Evolutionary conservation across 768 basidiomycete species (phyloP).

Genomic region (Cyclocybe cylindracea): DNA sequence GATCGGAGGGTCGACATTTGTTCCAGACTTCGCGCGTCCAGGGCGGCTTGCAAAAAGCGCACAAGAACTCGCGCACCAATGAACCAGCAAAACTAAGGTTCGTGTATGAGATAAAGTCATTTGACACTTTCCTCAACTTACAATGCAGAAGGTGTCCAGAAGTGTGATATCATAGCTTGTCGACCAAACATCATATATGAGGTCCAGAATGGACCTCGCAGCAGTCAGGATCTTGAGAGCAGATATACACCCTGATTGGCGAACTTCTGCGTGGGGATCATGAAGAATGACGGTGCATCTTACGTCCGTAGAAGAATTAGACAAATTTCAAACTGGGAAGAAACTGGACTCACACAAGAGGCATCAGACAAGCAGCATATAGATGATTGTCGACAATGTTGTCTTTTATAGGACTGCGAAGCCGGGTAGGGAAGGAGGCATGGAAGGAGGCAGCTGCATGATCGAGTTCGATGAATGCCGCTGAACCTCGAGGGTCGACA

Average conservation of each 20-base stretch:
- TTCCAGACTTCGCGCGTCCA: slow-evolving; percentile 54
- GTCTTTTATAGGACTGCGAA: slow-evolving; percentile 55
- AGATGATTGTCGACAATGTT: slow-evolving; percentile 62
- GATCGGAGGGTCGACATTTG: slow-evolving; percentile 58
- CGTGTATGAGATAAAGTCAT: not conserved
- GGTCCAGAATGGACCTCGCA: slow-evolving; percentile 64
- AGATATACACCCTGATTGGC: slow-evolving; percentile 60
- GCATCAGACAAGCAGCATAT: slow-evolving; percentile 48
- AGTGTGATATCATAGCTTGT: slow-evolving; percentile 75
- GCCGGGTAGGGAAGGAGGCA: slow-evolving; percentile 55
- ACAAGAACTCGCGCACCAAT: slow-evolving; percentile 64
- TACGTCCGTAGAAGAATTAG: slow-evolving; percentile 2
- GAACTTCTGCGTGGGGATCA: slow-evolving; percentile 72
- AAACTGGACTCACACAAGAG: slow-evolving; percentile 34
- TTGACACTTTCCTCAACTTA: slow-evolving; percentile 29
- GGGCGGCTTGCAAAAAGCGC: slow-evolving; percentile 64
- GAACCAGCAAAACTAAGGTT: slow-evolving; percentile 66
- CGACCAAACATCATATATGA: slow-evolving; percentile 64
- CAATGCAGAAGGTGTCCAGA: slow-evolving; percentile 70
- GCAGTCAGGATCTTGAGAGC: slow-evolving; percentile 69
- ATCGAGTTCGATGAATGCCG: slow-evolving; percentile 66
- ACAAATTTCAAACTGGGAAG: not conserved
- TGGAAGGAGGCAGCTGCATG: slow-evolving; percentile 56
- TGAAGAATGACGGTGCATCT: slow-evolving; percentile 74
- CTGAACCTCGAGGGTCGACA: slow-evolving; percentile 59